Base-by-base conservation (phyloP, 306 rosid genomes). In the Delonix regia region DNA sequence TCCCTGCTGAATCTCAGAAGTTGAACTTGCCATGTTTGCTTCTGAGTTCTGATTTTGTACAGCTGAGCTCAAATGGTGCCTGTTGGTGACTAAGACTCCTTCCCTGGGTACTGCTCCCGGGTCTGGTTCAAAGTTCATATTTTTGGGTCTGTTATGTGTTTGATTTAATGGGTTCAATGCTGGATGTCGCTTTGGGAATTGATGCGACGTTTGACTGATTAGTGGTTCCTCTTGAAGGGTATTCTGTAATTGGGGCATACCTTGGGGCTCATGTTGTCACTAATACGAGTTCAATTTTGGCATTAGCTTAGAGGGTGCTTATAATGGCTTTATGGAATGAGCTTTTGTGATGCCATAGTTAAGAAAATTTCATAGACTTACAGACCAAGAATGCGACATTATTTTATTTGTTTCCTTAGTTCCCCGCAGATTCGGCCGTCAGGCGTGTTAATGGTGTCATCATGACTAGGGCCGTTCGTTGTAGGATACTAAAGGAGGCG, bases 391-490 rank as follows among this genome's bases (percentile, higher is more conserved):
- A 90, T 89, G 97, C 87, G 22, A 62, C 52, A 69, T 69, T 52
- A 36, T 67, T 71, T 42, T 67, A 68, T 71, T 83, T 52, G 82
- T 80, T 85, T 85, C 84, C 79, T 81, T 68, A 69, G 67, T 87
- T 82, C 75, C 25, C 80, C 75, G 72, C 90, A 78, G 85, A 80
- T 84, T 77, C 65, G 28, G 45, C 73, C 55, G 69, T 80, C 79
- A 68, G 83, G 76, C 30, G 84, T 85, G 71, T 84, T 85, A 76
- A 73, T 75, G 73, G 63, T 83, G 76, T 89, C 90, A 94, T 85
- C 90, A 94, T 94, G 98, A 94, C 97, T 83, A 90, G 93, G 85
- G 93, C 94, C 77, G 88, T 92, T 72, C 86, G 91, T 13, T 88
- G 81, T 89, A 90, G 97, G 84, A 85, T 92, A 79, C 97, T 94